Percentiles rank a stretch among this genome's conserved stretches.
Conservation (phyloP, 495 filamentous ascomycete species). For the Symbiotaphrina buchneri region DNA sequence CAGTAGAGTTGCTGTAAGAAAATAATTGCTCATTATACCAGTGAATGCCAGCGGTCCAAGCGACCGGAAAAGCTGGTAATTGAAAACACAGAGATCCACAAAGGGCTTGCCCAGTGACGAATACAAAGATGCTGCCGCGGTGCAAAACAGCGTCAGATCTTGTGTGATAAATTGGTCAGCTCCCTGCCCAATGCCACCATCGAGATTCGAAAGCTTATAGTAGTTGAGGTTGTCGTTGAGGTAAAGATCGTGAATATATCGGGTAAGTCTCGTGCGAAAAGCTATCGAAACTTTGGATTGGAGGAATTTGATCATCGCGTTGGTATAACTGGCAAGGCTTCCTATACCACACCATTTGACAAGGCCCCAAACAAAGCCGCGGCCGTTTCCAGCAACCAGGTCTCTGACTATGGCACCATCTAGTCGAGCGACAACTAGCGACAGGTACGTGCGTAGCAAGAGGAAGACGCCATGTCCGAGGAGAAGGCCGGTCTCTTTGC, state of each 20-base stretch:
- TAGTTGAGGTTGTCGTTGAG: conserved; percentile 86
- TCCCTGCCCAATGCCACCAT: conserved; percentile 77
- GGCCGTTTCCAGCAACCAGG: conserved; percentile 83
- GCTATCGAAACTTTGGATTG: conserved; percentile 96
- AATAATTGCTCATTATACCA: conserved; percentile 77
- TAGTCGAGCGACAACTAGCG: conserved; percentile 72
- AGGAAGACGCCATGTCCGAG: conserved; percentile 74
- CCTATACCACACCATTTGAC: conserved; percentile 60
- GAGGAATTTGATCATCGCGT: conserved; percentile 94
- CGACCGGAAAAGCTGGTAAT: conserved; percentile 84
- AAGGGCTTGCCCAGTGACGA: conserved; percentile 92
- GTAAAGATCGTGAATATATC: conserved; percentile 96
- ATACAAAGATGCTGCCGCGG: conserved; percentile 77
- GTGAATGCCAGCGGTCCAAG: conserved; percentile 74
- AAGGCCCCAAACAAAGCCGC: conserved; percentile 70
- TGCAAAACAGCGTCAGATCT: conserved; percentile 87
- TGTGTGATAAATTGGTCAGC: conserved; percentile 97
- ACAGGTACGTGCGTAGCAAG: conserved; percentile 81
- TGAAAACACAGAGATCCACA: conserved; percentile 90
- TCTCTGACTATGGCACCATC: conserved; percentile 95
- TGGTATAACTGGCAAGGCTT: conserved; percentile 69
- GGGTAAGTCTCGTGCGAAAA: conserved; percentile 84
- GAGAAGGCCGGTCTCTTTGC: conserved; percentile 82
- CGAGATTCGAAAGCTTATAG: conserved; percentile 85
- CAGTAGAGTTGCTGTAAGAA: conserved; percentile 73